Evolutionary conservation across 2,329 filamentous ascomycete genomes (phyloP).

Genomic region (Colletotrichum aenigma): DNA sequence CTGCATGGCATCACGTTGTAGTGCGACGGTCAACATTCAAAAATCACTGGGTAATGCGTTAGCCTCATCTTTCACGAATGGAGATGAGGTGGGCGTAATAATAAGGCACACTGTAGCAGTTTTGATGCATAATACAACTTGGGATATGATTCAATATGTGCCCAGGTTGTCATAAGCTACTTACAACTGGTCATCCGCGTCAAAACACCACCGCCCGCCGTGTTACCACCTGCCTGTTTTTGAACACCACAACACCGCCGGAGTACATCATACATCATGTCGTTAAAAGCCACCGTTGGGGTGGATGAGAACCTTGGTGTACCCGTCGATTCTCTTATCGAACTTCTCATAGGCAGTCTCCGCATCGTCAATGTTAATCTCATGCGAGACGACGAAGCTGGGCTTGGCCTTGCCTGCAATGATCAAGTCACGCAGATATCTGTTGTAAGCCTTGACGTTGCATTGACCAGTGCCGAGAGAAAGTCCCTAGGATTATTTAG

Average conservation of each 20-base stretch:
- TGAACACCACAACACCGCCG: neutral
- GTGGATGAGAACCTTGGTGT: slow-evolving; percentile 71
- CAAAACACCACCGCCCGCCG: neutral
- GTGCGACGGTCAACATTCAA: neutral
- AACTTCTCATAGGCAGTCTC: slow-evolving; percentile 68
- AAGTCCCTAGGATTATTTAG: slow-evolving; percentile 48
- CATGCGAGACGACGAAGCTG: slow-evolving; percentile 69
- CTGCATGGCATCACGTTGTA: neutral
- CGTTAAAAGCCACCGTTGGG: slow-evolving; percentile 55
- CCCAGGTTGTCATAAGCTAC: neutral
- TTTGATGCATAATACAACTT: neutral
- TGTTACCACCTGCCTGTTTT: neutral
- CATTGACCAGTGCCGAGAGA: slow-evolving; percentile 67
- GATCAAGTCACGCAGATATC: slow-evolving; percentile 69
- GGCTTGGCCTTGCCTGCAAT: slow-evolving; percentile 68
- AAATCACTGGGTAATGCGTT: neutral
- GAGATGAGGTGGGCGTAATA: neutral
- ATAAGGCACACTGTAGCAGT: neutral
- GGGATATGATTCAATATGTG: neutral
- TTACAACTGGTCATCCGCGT: neutral
- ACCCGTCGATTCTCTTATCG: slow-evolving; percentile 68
- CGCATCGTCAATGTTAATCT: slow-evolving; percentile 66
- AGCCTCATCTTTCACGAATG: neutral
- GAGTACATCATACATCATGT: neutral
- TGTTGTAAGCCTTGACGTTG: slow-evolving; percentile 72